Conservation (phyloP, 345 rosid species). For the Citrus australasica region DNA sequence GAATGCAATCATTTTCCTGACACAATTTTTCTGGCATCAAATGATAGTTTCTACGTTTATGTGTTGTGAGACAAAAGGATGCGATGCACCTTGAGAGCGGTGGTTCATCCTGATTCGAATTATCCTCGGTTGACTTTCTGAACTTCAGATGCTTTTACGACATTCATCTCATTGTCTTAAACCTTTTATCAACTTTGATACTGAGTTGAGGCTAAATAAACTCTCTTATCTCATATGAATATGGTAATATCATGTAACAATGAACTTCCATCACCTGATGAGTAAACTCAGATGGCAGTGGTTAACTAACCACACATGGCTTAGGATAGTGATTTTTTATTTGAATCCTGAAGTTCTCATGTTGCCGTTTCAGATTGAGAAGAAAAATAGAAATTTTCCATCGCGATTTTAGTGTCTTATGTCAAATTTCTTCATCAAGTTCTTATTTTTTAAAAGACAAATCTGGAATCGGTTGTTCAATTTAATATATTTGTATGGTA, state of each 20-base stretch:
- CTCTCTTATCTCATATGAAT: neutral
- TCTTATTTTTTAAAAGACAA: neutral
- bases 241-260: neutral
- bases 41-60: neutral
- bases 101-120: neutral
- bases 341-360: neutral
- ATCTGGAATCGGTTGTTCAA: neutral
- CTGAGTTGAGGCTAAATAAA: neutral
- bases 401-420: neutral
- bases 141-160: neutral
- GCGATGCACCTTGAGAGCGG: neutral
- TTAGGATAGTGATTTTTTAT: no score
- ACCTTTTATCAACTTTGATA: neutral
- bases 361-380: neutral
- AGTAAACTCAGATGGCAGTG: neutral
- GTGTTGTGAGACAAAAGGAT: neutral
- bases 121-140: neutral
- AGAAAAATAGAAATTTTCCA: neutral
- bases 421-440: neutral
- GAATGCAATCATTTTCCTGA: neutral
- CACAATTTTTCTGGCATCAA: neutral
- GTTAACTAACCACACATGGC: neutral
- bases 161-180: neutral
- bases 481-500: neutral
- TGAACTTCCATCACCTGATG: neutral